Conservation (phyloP, 371 early-diverging fungal genomes). For the Apophysomyces variabilis region DNA sequence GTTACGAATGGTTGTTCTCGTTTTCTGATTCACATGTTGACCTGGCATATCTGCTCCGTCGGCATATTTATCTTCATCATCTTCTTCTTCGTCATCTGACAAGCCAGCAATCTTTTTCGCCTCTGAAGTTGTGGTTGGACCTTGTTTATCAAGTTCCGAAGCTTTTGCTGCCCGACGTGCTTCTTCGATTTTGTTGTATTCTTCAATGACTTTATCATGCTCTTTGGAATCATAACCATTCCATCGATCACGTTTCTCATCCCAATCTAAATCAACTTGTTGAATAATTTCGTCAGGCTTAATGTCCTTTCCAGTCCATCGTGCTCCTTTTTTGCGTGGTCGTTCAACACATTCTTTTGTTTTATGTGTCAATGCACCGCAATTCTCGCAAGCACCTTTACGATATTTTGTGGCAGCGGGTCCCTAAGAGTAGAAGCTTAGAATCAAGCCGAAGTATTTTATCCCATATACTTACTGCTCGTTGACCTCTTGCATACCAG, state of each 20-base stretch:
- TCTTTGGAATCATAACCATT: constrained; percentile 94
- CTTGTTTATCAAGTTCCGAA: constrained; percentile 73
- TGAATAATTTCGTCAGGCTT: constrained; percentile 86
- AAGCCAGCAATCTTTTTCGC: constrained; percentile 59
- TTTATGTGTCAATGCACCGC: constrained; percentile 95
- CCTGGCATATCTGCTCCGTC: constrained; percentile 90
- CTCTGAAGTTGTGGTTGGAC: constrained; percentile 57
- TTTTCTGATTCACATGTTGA: constrained; percentile 89
- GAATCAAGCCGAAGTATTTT: not conserved
- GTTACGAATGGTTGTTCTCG: constrained; percentile 93
- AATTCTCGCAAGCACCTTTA: constrained; percentile 96
- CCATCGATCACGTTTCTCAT: constrained; percentile 97
- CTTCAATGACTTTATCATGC: constrained; percentile 78
- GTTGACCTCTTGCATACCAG: constrained; percentile 87
- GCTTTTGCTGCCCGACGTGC: constrained; percentile 84
- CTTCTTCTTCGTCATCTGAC: constrained; percentile 74
- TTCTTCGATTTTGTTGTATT: constrained; percentile 92
- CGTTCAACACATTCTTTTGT: constrained; percentile 94
- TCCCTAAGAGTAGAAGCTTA: constrained; percentile 42
- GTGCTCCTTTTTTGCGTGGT: constrained; percentile 89
- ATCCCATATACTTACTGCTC: constrained; percentile 52
- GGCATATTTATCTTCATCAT: constrained; percentile 93
- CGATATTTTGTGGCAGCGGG: constrained; percentile 90
- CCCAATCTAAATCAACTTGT: constrained; percentile 84
- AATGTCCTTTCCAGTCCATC: constrained; percentile 86